Evolutionary conservation across 768 basidiomycete genomes (phyloP).

Genomic region (Pleurotus tuoliensis): DNA sequence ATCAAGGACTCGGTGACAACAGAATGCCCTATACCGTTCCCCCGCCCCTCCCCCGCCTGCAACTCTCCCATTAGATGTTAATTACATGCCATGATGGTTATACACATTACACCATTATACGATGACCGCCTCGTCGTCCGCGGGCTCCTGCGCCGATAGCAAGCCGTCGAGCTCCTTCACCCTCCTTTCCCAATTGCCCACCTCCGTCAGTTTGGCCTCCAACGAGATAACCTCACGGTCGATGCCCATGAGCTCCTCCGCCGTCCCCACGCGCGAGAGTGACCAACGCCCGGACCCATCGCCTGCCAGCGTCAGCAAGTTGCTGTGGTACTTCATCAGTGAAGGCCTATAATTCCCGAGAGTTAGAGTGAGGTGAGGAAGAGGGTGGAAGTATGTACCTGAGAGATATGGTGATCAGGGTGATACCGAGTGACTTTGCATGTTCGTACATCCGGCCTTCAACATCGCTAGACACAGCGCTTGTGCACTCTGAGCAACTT

Average conservation of each 20-base stretch:
- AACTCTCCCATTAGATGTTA: too few species aligned
- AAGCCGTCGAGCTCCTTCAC: conserved; percentile 60
- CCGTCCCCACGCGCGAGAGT: conserved; percentile 65
- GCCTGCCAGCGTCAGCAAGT: conserved; percentile 75
- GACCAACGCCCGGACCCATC: conserved; percentile 71
- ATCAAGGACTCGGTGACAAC: too few species aligned
- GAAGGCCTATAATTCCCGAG: conserved; percentile 72
- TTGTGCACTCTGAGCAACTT: conserved; percentile 95
- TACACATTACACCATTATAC: background rate
- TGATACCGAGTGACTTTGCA: conserved; percentile 84
- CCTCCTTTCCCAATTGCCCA: conserved; percentile 67
- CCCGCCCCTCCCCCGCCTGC: too few species aligned
- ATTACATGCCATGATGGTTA: too few species aligned
- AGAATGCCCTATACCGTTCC: too few species aligned
- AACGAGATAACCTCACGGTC: conserved; percentile 69
- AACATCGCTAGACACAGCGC: conserved; percentile 93
- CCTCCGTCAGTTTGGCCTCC: conserved; percentile 65
- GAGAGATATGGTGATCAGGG: conserved; percentile 88
- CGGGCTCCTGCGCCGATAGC: conserved; percentile 42
- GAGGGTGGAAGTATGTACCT: conserved; percentile 45
- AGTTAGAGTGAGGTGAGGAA: too few species aligned
- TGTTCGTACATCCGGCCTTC: conserved; percentile 96
- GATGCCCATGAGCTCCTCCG: conserved; percentile 70
- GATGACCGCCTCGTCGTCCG: conserved; percentile 2
- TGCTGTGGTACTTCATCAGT: conserved; percentile 85